Evolutionary conservation across 1,139 yeast species (phyloP).

Genomic region (Scheffersomyces segobiensis): DNA sequence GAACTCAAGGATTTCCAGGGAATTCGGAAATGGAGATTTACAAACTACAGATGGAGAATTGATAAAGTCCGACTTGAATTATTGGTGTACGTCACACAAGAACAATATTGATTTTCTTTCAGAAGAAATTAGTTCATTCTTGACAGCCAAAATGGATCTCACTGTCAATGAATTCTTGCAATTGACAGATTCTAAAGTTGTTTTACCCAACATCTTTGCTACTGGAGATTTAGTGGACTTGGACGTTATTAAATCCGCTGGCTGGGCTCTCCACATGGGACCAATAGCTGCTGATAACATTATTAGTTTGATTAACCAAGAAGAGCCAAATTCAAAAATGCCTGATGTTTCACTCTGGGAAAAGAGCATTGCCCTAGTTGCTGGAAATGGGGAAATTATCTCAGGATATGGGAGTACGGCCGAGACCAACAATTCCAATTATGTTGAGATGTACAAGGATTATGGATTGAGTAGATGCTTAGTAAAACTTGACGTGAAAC

Average conservation of each 20-base stretch:
- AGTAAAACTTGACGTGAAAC: not conserved
- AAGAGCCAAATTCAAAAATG: conserved; percentile 25
- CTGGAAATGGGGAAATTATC: conserved; percentile 42
- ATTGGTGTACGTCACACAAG: conserved; percentile 47
- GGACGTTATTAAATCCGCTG: conserved; percentile 46
- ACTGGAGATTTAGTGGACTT: conserved; percentile 44
- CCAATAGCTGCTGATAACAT: conserved; percentile 42
- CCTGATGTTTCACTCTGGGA: conserved; percentile 39
- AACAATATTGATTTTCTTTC: conserved; percentile 38
- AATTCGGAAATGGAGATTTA: conserved; percentile 28
- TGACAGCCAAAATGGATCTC: conserved; percentile 28
- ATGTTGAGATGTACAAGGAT: conserved; percentile 41
- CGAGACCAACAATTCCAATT: conserved; percentile 33
- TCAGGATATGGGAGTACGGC: conserved; percentile 40
- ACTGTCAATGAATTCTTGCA: conserved; percentile 41
- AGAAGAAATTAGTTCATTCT: conserved; percentile 18
- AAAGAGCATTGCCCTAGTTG: conserved; percentile 45
- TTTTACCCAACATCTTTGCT: conserved; percentile 29
- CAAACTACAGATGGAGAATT: conserved; percentile 28
- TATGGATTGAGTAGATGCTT: conserved; percentile 13
- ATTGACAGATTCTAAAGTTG: conserved; percentile 17
- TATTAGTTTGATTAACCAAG: conserved; percentile 26
- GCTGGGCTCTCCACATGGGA: conserved; percentile 51
- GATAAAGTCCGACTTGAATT: conserved; percentile 34
- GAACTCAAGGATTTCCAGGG: conserved; percentile 24